Base-by-base conservation (phyloP, 2,329 filamentous ascomycete species). In the Fusarium heterosporum region DNA sequence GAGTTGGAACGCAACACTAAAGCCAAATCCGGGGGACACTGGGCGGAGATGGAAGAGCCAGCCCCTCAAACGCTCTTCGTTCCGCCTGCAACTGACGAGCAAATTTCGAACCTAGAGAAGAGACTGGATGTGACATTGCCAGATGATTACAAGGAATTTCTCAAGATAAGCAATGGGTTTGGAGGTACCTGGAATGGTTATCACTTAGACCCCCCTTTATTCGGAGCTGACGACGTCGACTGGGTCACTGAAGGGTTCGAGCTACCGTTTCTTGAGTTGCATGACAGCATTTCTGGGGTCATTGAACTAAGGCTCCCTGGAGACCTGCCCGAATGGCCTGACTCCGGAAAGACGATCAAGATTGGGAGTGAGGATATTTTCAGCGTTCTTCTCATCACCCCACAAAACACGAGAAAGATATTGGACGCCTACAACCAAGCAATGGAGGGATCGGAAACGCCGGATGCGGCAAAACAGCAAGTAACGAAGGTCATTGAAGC, bases 111-210 rank as follows among this genome's bases (percentile, higher is more conserved):
- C 3, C 54, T 71, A 0, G 68, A 71, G 32, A 26, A 45, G 8
- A 69, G n/a, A 16, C 38, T 71, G 7, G 38, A 52, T 1, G 13
- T 42, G 0, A 32, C 28, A 1, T 28, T 71, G 0, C 69, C 69
- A n/a, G 41, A 48, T 2, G 68, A 71, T 28, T 70, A 70, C 14
- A 71, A 71, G 6, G 57, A 63, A 1, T 71, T 71, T 13, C 29
- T 71, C 1, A 68, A 53, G 17, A 56, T 68, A 13, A 71, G 39
- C 13, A 71, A 71, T 34, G 69, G 69, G 0, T 68, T 70, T 39
- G 66, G 60, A 14, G 25, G 54, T 3, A 52, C 58, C 16, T 71
- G 66, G 69, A 71, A 71, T 11, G 69, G 69, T 3, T 68, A 55
- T 16, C 58, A 51, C 16, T 45, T 49, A 5, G 68, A 67, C 1